A percentile compares a stretch with the other conserved stretches of the same genome.
Evolutionary conservation across 2,329 filamentous ascomycete species (phyloP).

Genomic region (Calonectria pteridis): DNA sequence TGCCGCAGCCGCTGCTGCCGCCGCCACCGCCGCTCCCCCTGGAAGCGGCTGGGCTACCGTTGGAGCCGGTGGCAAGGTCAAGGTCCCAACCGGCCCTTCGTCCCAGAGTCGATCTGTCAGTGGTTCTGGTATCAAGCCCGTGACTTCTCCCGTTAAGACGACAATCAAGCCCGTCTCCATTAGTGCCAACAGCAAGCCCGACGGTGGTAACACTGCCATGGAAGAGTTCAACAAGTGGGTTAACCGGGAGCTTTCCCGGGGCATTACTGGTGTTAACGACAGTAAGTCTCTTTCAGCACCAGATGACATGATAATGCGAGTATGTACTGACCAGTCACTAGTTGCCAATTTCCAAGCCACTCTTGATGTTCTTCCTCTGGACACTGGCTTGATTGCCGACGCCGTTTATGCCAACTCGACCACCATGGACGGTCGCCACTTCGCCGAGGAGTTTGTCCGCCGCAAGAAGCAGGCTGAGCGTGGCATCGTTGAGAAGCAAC

Average conservation of each 20-base stretch:
- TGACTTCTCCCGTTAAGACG: slow-evolving; percentile 64
- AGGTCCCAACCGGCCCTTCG: slow-evolving; percentile 74
- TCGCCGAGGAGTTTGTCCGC: slow-evolving; percentile 93
- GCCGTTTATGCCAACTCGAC: slow-evolving; percentile 88
- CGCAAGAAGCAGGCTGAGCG: slow-evolving; percentile 94
- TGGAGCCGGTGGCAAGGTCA: slow-evolving; percentile 92
- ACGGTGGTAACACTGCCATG: slow-evolving; percentile 67
- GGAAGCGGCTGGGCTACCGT: slow-evolving; percentile 89
- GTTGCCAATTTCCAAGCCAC: slow-evolving; percentile 85
- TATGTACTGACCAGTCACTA: slow-evolving; percentile 56
- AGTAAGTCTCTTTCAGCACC: slow-evolving; percentile 56
- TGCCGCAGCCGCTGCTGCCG: slow-evolving; percentile 49
- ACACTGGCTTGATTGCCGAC: slow-evolving; percentile 87
- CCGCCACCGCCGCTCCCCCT: slow-evolving; percentile 53
- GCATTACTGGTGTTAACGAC: slow-evolving; percentile 68
- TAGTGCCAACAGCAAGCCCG: slow-evolving; percentile 55
- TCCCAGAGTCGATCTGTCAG: slow-evolving; percentile 62
- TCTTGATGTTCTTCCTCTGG: slow-evolving; percentile 80
- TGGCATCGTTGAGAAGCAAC: slow-evolving; percentile 84
- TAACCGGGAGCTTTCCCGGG: slow-evolving; percentile 80
- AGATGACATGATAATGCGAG: background rate
- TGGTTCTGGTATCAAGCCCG: slow-evolving; percentile 56
- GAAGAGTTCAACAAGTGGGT: slow-evolving; percentile 98
- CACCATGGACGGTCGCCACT: slow-evolving; percentile 92
- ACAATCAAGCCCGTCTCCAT: slow-evolving; percentile 62